Percentiles rank a stretch among this genome's conserved stretches.
Evolutionary conservation across 768 basidiomycete species (phyloP).

Genomic region (Termitomyces sp.): DNA sequence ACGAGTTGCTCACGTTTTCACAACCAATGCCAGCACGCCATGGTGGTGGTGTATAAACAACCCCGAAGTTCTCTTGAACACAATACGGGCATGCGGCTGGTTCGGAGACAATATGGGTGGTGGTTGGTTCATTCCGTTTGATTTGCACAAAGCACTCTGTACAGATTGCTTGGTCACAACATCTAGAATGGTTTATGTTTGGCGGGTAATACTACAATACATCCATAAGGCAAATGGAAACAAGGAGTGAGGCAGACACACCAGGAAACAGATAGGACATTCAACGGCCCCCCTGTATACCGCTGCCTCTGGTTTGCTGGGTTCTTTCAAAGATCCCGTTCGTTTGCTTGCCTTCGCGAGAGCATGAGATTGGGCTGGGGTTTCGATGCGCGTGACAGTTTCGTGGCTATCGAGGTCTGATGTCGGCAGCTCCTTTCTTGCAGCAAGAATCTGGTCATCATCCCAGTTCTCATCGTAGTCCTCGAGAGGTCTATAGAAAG

Average conservation of each 20-base stretch:
- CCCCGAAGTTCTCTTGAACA: conserved; percentile 94
- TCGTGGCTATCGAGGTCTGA: conserved; percentile 36
- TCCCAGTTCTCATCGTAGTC: conserved; percentile 90
- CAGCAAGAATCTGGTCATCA: conserved; percentile 79
- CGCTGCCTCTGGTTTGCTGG: conserved; percentile 67
- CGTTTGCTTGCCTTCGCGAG: conserved; percentile 46
- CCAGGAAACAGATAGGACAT: conserved; percentile 98
- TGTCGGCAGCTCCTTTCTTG: conserved; percentile 64
- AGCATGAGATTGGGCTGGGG: conserved; percentile 25
- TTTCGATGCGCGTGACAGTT: conserved; percentile 42
- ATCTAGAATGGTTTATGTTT: conserved; percentile 95
- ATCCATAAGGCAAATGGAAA: conserved; percentile 21
- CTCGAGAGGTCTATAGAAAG: conserved; percentile 94
- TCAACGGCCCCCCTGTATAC: conserved; percentile 84
- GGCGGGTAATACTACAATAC: conserved; percentile 83
- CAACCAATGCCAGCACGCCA: conserved; percentile 80
- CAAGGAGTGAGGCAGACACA: conserved; percentile 35
- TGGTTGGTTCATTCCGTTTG: conserved; percentile 91
- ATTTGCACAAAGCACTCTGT: conserved; percentile 99
- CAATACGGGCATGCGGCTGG: conserved; percentile 97
- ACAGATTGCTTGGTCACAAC: conserved; percentile 97
- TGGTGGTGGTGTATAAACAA: conserved; percentile 77
- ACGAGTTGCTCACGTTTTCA: conserved; percentile 57
- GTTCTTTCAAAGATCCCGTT: conserved; percentile 56
- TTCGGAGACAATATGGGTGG: conserved; percentile 94